Evolutionary conservation across 2,329 filamentous ascomycete species (phyloP).

Genomic region (Fusarium sp.): DNA sequence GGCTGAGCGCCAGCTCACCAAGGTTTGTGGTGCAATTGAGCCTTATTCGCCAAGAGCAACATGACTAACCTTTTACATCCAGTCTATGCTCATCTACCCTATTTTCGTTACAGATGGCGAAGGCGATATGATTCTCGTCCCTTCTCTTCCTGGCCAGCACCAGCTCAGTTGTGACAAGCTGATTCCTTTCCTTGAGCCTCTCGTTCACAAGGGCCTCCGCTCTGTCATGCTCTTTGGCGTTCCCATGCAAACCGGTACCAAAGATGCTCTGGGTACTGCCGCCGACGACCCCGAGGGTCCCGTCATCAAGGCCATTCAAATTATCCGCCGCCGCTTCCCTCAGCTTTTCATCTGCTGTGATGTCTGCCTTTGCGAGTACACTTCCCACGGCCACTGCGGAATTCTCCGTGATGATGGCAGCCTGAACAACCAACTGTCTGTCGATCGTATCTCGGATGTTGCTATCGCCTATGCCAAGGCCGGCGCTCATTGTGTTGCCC

Average conservation of each 20-base stretch:
- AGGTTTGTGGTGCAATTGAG: conserved; percentile 65
- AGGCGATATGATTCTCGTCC: conserved; percentile 90
- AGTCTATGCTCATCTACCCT: conserved; percentile 99
- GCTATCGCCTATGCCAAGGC: conserved; percentile 97
- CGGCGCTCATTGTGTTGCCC: conserved; percentile 95
- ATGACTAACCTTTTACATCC: conserved; percentile 35
- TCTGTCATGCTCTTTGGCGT: conserved; percentile 98
- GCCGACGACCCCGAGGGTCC: conserved; percentile 95
- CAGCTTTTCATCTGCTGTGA: conserved; percentile 92
- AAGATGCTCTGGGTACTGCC: conserved; percentile 91
- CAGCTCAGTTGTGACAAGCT: conserved; percentile 90
- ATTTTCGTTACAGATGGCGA: conserved; percentile 96
- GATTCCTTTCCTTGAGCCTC: conserved; percentile 84
- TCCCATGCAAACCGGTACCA: conserved; percentile 81
- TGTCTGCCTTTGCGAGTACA: conserved; percentile 99
- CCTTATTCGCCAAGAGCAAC: not conserved
- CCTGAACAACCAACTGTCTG: conserved; percentile 92
- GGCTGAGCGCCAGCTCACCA: conserved; percentile 85
- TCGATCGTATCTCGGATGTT: conserved; percentile 96
- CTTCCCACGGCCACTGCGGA: conserved; percentile 96
- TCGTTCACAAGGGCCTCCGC: conserved; percentile 89
- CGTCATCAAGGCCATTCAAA: conserved; percentile 87
- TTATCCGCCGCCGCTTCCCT: conserved; percentile 87
- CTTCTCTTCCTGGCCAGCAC: conserved; percentile 90
- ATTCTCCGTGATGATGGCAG: conserved; percentile 93